Evolutionary conservation across 1,284 basidiomycete genomes (phyloP), one percentile per base, ranked within the genome.

Genomic region (Pseudozyma pruni): DNA sequence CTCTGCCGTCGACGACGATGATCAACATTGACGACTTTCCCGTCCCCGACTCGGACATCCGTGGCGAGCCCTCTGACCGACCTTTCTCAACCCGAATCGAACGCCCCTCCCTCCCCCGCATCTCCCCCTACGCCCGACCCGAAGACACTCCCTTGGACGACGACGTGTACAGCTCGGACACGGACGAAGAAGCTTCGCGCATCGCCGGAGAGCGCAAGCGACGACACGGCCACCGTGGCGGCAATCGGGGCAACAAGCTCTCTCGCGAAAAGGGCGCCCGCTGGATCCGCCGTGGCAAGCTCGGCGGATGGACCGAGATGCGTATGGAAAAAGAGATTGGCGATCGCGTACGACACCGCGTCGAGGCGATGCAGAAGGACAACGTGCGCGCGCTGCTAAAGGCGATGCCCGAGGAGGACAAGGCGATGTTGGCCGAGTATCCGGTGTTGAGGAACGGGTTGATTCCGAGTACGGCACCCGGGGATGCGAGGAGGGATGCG

Each of bases 171-270:
- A 54, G 49, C 27, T 73, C 70, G 39, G 66, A 66, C 40, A 70
- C 69, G 33, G 72, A 72, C 37, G 74, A 76, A 40, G 74, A 74
- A 19, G 62, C 61, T 4, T 48, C 59, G 38, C 53, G 55, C 45
- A 57, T 63, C 29, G 66, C 58, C 9, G 53, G 54, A 17, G 73
- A 75, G 35, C 57, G 67, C 33, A 66, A 69, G 49, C 43, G 61
- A 23, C 54, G 61, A 8, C 55, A 59, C 19, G 46, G 72, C 34
- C 55, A 76, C 35, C 53, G 74, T 23, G 43, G 59, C 10, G 76
- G 77, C 32, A 81, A 81, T 44, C 71, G 78, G 8, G 79, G 79
- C n/a, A 76, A 78, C 55, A 81, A 81, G 68, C 75, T 81, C 25
- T 69, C 68, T 22, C 49, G 73, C 13, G 54, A 59, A 13, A 63